Percentiles rank a stretch among this genome's conserved stretches.
These are phyloP conservation scores for Pelargonium myrrhifolium DNA, from an alignment of 441 rosid genomes.

Conservation along the genomic window DNA sequence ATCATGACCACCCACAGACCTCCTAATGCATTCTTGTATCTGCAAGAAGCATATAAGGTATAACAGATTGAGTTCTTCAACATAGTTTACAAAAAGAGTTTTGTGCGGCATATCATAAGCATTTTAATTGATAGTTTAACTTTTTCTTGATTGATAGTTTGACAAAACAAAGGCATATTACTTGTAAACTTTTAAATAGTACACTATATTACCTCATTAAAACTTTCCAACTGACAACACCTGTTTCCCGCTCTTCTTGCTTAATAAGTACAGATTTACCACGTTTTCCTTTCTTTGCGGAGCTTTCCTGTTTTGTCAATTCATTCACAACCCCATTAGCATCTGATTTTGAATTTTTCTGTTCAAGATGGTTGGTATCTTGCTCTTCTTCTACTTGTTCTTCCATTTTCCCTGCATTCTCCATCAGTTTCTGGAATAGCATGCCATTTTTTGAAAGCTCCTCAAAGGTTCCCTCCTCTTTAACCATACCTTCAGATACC, in stretches of 20 bases:
- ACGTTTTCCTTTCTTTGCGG: constrained; percentile 45
- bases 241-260: constrained; percentile 96
- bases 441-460: constrained; percentile 60
- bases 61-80: constrained; percentile 6
- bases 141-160: too few species aligned
- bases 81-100: neutral
- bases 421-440: constrained; percentile 84
- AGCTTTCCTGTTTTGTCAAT: constrained; percentile 30
- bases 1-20: constrained; percentile 87
- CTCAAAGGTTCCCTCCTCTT: constrained; percentile 94
- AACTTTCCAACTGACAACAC: constrained; percentile 87
- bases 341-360: constrained; percentile 36
- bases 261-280: constrained; percentile 89
- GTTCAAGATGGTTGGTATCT: constrained; percentile 33
- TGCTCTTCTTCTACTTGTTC: constrained; percentile 59
- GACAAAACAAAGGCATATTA: neutral
- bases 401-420: constrained; percentile 98
- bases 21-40: constrained; percentile 96
- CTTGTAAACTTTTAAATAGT: constrained; percentile 8
- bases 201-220: constrained; percentile 49
- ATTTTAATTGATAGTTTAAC: neutral
- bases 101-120: neutral
- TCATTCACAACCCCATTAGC: constrained; percentile 42
- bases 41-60: constrained; percentile 25
- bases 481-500: constrained; percentile 76